A percentile compares a stretch with the other conserved stretches of the same genome.
Evolutionary conservation across 352 stramenopile genomes (phyloP).

Genomic region (Aphanomyces euteiches): DNA sequence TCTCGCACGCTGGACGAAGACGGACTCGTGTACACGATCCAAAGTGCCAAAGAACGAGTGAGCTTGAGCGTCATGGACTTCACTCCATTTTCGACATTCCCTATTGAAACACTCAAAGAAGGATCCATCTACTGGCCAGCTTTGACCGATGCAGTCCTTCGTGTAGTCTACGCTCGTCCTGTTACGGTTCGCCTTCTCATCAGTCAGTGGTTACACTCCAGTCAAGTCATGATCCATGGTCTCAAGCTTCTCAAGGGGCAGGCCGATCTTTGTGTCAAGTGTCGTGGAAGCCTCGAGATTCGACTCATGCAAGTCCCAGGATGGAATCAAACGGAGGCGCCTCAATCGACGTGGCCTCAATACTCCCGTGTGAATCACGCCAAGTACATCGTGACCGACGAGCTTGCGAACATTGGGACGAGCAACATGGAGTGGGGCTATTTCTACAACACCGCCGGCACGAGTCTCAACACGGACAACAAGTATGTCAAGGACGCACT

Average conservation of each 20-base stretch:
- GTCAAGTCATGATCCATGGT: slow-evolving; percentile 48
- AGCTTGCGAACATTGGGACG: slow-evolving; percentile 74
- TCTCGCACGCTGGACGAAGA: slow-evolving; percentile 68
- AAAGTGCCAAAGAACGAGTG: slow-evolving; percentile 47
- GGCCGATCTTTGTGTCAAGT: slow-evolving; percentile 45
- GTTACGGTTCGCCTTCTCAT: slow-evolving; percentile 63
- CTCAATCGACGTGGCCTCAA: slow-evolving; percentile 44
- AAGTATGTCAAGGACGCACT: slow-evolving; percentile 48
- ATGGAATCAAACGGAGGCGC: slow-evolving; percentile 60
- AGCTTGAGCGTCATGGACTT: slow-evolving; percentile 85
- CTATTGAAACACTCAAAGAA: slow-evolving; percentile 33
- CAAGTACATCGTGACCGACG: slow-evolving; percentile 81
- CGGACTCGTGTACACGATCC: slow-evolving; percentile 68
- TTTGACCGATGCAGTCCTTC: slow-evolving; percentile 58
- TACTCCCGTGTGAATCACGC: slow-evolving; percentile 81
- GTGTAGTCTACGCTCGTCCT: slow-evolving; percentile 50
- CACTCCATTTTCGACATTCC: slow-evolving; percentile 63
- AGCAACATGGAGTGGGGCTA: slow-evolving; percentile 87
- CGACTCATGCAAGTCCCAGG: slow-evolving; percentile 70
- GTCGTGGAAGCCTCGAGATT: slow-evolving; percentile 57
- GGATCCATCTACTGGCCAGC: slow-evolving; percentile 62
- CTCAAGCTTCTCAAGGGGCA: slow-evolving; percentile 50
- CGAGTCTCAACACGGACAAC: slow-evolving; percentile 76
- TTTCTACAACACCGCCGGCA: slow-evolving; percentile 78
- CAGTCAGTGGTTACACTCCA: slow-evolving; percentile 73